A percentile compares a stretch with the other conserved stretches of the same genome.
Conservation (phyloP, 495 filamentous ascomycete genomes). For the Rostrohypoxylon terebratum region DNA sequence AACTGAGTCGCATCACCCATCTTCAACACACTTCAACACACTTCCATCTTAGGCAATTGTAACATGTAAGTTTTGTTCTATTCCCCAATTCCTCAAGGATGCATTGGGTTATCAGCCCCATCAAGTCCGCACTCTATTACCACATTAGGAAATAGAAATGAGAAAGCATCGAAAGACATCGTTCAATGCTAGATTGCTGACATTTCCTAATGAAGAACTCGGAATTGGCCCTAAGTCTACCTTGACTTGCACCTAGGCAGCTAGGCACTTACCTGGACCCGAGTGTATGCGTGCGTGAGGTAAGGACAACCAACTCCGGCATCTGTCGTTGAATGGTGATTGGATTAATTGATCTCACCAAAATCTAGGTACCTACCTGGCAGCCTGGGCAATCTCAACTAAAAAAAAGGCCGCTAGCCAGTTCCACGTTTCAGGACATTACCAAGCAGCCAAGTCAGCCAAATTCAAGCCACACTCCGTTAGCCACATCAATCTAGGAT, state of each 20-base stretch:
- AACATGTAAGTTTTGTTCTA: slow-evolving; percentile 1
- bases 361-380: too few species aligned
- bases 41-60: slow-evolving; percentile 6
- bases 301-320: not conserved
- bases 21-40: not conserved
- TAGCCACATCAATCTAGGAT: too few species aligned
- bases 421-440: not conserved
- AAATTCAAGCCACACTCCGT: too few species aligned
- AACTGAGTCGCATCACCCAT: not conserved
- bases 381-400: slow-evolving; percentile 3
- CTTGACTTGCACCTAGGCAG: not conserved
- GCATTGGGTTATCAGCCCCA: not conserved
- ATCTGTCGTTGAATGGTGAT: not conserved
- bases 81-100: slow-evolving; percentile 11
- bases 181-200: slow-evolving; percentile 8
- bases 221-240: not conserved
- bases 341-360: slow-evolving; percentile 4
- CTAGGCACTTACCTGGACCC: not conserved
- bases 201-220: slow-evolving; percentile 9
- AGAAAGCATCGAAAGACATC: slow-evolving; percentile 1
- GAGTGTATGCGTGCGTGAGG: not conserved
- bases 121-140: not conserved
- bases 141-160: slow-evolving; percentile 8
- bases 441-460: too few species aligned
- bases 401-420: slow-evolving; percentile 3